Conservation (phyloP, 2,329 filamentous ascomycete genomes). For the Penicillium rolfsii region DNA sequence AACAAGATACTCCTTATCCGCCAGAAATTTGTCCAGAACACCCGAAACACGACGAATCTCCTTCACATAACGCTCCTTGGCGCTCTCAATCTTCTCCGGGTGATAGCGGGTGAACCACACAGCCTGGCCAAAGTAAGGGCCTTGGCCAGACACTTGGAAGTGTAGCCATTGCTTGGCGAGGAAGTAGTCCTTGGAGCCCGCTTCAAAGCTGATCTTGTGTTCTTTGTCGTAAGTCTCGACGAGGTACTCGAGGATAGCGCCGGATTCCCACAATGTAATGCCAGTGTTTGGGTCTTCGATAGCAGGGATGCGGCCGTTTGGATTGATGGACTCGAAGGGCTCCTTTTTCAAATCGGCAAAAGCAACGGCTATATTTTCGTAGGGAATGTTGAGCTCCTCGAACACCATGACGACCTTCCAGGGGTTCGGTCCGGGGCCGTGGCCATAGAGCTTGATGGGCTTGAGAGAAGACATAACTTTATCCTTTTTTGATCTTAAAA, state of each 20-base stretch:
- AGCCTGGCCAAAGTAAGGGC: conserved; percentile 55
- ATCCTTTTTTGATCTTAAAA: background rate
- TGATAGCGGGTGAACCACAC: conserved; percentile 51
- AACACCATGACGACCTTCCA: conserved; percentile 40
- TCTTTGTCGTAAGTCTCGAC: conserved; percentile 51
- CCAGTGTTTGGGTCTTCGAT: conserved; percentile 44
- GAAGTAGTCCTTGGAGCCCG: conserved; percentile 41
- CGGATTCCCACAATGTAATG: conserved; percentile 50
- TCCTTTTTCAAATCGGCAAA: conserved; percentile 38
- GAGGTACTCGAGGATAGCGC: conserved; percentile 51
- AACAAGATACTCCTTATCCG: conserved; percentile 46
- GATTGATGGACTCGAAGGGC: conserved; percentile 35
- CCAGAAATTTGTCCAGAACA: conserved; percentile 49
- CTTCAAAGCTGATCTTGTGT: conserved; percentile 41
- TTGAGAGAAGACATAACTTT: conserved; percentile 28
- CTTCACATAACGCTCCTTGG: conserved; percentile 50
- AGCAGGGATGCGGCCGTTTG: conserved; percentile 41
- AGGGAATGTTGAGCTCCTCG: conserved; percentile 39
- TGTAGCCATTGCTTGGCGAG: conserved; percentile 51
- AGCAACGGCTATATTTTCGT: conserved; percentile 26
- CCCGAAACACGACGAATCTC: conserved; percentile 50
- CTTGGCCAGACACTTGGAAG: conserved; percentile 53
- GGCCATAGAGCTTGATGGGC: conserved; percentile 28
- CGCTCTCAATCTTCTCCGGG: conserved; percentile 48
- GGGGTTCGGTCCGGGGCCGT: conserved; percentile 34